These are phyloP conservation scores for Anisogramma anomala DNA, from an alignment of 2,329 filamentous ascomycete species.

Conservation along the genomic window DNA sequence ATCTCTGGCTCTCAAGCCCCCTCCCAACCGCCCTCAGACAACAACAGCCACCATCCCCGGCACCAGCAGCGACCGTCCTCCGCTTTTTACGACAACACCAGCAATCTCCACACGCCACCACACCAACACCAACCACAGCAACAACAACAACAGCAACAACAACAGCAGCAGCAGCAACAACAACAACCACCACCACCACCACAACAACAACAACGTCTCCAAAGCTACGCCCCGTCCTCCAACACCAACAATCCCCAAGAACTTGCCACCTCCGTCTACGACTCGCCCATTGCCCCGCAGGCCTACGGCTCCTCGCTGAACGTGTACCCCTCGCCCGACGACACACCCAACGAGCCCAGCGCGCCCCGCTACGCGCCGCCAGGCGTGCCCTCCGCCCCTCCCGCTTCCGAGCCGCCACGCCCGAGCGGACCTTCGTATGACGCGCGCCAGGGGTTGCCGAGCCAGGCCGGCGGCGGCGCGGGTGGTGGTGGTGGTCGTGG, in stretches of 20 bases:
- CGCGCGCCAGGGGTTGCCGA: slow-evolving; percentile 38
- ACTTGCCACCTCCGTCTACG: slow-evolving; percentile 65
- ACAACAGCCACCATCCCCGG: slow-evolving; percentile 29
- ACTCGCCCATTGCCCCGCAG: slow-evolving; percentile 55
- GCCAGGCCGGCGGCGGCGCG: slow-evolving; percentile 24
- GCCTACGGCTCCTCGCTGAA: slow-evolving; percentile 31
- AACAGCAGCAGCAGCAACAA: slow-evolving; percentile 18
- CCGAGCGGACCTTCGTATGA: slow-evolving; percentile 36
- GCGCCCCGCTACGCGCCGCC: slow-evolving; percentile 23
- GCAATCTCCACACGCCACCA: slow-evolving; percentile 26
- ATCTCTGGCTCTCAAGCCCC: slow-evolving; percentile 8
- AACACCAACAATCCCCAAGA: slow-evolving; percentile 50
- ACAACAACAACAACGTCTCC: slow-evolving; percentile 43
- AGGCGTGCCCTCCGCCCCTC: slow-evolving; percentile 21
- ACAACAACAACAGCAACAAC: slow-evolving; percentile 25
- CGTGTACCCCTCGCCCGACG: slow-evolving; percentile 36
- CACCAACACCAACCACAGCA: slow-evolving; percentile 23
- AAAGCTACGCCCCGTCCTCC: slow-evolving; percentile 44
- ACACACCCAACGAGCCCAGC: slow-evolving; percentile 35
- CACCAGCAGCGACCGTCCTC: slow-evolving; percentile 28
- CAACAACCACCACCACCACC: slow-evolving; percentile 28
- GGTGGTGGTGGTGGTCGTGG: slow-evolving; percentile 27
- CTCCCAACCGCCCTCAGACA: slow-evolving; percentile 29
- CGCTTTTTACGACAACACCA: slow-evolving; percentile 25
- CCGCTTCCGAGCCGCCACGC: slow-evolving; percentile 33